Evolutionary conservation across 257 asterid genomes (phyloP).

Genomic region (Lantana camara): DNA sequence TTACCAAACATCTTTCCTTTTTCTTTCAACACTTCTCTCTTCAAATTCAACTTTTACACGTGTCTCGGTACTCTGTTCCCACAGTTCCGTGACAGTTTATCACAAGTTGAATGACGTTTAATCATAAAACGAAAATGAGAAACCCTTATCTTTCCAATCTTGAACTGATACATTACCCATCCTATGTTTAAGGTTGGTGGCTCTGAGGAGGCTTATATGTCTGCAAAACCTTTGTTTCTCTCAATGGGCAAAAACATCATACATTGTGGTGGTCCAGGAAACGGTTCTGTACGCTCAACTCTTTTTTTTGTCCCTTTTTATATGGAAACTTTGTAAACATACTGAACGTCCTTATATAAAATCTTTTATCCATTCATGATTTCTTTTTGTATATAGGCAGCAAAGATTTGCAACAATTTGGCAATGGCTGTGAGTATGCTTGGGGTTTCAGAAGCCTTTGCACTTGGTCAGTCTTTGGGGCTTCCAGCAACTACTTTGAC

Average conservation of each 20-base stretch:
- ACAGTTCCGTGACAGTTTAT: not conserved
- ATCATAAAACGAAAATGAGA: not conserved
- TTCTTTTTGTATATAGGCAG: slow-evolving; percentile 46
- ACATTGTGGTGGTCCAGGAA: slow-evolving; percentile 98
- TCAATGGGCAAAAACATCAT: slow-evolving; percentile 88
- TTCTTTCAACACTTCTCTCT: not conserved
- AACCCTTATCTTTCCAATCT: slow-evolving; percentile 1
- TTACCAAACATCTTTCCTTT: not conserved
- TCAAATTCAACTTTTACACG: not conserved
- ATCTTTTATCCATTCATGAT: slow-evolving; percentile 12
- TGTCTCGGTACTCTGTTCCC: not conserved
- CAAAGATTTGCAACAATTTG: slow-evolving; percentile 94
- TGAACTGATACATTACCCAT: slow-evolving; percentile 25
- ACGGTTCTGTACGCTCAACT: slow-evolving; percentile 73
- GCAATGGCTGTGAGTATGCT: slow-evolving; percentile 97
- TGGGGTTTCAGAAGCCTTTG: slow-evolving; percentile 93
- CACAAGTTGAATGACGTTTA: not conserved
- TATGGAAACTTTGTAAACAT: too few species aligned
- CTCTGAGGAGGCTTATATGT: slow-evolving; percentile 66
- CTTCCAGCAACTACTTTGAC: slow-evolving; percentile 73
- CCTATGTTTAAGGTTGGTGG: slow-evolving; percentile 81
- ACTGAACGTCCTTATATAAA: slow-evolving; percentile 10
- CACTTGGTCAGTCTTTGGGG: slow-evolving; percentile 90
- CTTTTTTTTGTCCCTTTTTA: too few species aligned
- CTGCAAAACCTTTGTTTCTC: slow-evolving; percentile 76